Evolutionary conservation across 2,329 filamentous ascomycete species (phyloP).

Genomic region (Stachybotrys chartarum): DNA sequence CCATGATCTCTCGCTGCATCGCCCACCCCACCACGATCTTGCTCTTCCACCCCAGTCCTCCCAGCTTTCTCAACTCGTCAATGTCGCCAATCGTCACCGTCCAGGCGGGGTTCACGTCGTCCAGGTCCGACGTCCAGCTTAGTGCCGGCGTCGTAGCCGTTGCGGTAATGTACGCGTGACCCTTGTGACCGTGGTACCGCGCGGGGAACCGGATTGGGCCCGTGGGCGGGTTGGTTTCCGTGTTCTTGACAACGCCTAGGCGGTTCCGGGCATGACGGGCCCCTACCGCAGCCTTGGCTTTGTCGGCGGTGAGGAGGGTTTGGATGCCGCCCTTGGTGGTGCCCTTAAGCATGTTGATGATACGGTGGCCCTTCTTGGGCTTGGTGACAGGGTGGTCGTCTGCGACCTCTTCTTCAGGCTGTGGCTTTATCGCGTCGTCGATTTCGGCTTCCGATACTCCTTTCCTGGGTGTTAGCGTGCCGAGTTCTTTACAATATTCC

Average conservation of each 20-base stretch:
- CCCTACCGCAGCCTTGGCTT: slow-evolving; percentile 55
- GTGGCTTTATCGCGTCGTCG: slow-evolving; percentile 48
- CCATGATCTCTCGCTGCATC: slow-evolving; percentile 63
- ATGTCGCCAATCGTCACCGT: slow-evolving; percentile 65
- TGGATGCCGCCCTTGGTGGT: slow-evolving; percentile 67
- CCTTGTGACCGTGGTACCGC: slow-evolving; percentile 63
- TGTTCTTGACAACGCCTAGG: slow-evolving; percentile 56
- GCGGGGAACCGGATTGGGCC: slow-evolving; percentile 74
- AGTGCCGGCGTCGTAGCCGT: slow-evolving; percentile 62
- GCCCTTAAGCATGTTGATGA: slow-evolving; percentile 60
- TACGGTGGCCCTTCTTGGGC: slow-evolving; percentile 31
- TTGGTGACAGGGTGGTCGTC: slow-evolving; percentile 9
- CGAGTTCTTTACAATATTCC: too few species aligned
- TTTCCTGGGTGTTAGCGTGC: slow-evolving; percentile 16
- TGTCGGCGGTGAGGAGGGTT: slow-evolving; percentile 64
- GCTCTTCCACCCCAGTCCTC: slow-evolving; percentile 77
- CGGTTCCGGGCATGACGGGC: slow-evolving; percentile 59
- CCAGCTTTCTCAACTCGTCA: slow-evolving; percentile 67
- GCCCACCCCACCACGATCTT: slow-evolving; percentile 79
- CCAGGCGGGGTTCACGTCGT: slow-evolving; percentile 56
- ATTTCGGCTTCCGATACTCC: slow-evolving; percentile 57
- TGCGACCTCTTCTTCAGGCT: slow-evolving; percentile 22
- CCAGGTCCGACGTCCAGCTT: slow-evolving; percentile 51
- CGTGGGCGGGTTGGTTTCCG: slow-evolving; percentile 32
- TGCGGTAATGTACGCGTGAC: slow-evolving; percentile 63